Base-by-base conservation (phyloP, 768 basidiomycete genomes). In the Tephrocybe sp. region DNA sequence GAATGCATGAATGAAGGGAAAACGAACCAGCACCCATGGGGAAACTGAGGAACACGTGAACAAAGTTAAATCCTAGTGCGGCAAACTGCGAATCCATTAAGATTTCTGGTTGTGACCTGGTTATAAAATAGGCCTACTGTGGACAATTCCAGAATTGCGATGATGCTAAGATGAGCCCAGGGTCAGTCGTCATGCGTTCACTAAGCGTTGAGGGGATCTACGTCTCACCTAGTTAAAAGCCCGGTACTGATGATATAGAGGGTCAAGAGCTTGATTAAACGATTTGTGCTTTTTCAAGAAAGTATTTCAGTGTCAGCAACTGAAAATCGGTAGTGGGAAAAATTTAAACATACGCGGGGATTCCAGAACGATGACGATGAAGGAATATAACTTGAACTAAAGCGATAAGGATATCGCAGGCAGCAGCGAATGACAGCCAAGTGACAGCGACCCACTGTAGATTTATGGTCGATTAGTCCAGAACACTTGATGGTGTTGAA, bases 371-470 rank as follows among this genome's bases (percentile, higher is more conserved):
- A 20, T 47, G 34, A 23, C 45, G 45, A 37, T 47, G 45, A 15
- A 47, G 45, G 33, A 23, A 47, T 5, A 47, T 23, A 8, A 47
- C 45, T 47, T 47, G 45, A 18, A 25, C 24, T 5, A 38, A 10
- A 17, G 45, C 18, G 23, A 47, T 47, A 8, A 47, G 2, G 32
- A 47, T 9, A 36, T 47, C 45, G 24, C 45, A 47, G 7, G 45
- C 36, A 14, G 45, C 45, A 15, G 45, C 32, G 28, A 47, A 47
- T 14, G 45, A 47, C n/a, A 47, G 45, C 45, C 45, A 47, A 3
- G 45, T 47, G 8, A 47, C 45, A n/a, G 25, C 45, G 14, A 47
- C 45, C 45, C 45, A 47, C 45, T 47, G 15, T n/a, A n/a, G n/a
- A n/a, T n/a, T n/a, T n/a, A n/a, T n/a, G n/a, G n/a, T n/a, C n/a